Evolutionary conservation across 2,329 filamentous ascomycete genomes (phyloP), one percentile per base, ranked within the genome.

Genomic region (Camillea tinctor): DNA sequence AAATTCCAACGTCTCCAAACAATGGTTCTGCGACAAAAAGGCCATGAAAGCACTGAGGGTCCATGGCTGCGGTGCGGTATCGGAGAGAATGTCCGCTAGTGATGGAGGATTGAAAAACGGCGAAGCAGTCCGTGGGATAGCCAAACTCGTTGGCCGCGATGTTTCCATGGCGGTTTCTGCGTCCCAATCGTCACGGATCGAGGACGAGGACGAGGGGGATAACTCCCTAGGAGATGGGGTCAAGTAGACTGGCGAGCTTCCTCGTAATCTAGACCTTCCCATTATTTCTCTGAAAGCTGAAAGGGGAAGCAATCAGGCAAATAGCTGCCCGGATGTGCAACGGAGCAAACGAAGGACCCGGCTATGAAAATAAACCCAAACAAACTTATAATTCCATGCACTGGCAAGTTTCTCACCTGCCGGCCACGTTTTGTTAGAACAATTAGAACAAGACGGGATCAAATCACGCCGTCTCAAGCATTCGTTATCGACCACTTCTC

Each of bases 11-110:
- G 93, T 97, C 76, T 99, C 95, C 65, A 98, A 81, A 73, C 95
- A 99, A 76, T 98, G 94, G 71, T 98, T 98, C 72, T 96, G 93
- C 1, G 94, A 97, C 3, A 98, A 84, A 71, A 96, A 98, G 58
- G 93, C 93, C 87, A 95, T 98, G 76, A 98, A 98, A 30, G 94
- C 94, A 61, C 87, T 88, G 8, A 97, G 81, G 0, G 93, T 97
- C 84, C 92, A 98, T 67, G 95, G 95, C 49, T 92, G 88, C 8
- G 91, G 88, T 40, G 95, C 91, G 51, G 85, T 86, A 77, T 97
- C 95, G 65, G 91, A 85, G 51, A 99, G 84, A 24, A 99, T 96
- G 69, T 98, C 94, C 60, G 88, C 84, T 54, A 99, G 81, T 26
- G 92, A 90, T 50, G 92, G 94, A 24, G 77, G 79, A 65, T 73